Conservation (phyloP, 305 asterid genomes). For the Andrographis paniculata region DNA sequence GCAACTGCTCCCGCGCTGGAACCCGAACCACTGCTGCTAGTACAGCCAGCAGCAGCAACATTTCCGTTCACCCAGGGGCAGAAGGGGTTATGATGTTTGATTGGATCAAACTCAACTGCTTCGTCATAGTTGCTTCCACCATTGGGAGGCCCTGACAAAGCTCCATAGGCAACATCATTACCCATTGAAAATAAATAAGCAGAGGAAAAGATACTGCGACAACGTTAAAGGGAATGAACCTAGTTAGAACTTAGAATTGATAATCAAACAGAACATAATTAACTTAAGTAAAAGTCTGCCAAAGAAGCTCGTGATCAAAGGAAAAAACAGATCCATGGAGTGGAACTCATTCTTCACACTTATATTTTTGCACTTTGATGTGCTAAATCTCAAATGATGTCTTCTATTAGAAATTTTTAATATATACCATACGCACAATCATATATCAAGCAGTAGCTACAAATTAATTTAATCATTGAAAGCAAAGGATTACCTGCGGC, state of each 20-base stretch:
- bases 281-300: slow-evolving; percentile 7
- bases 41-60: slow-evolving; percentile 98
- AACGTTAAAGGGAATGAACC: neutral
- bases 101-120: slow-evolving; percentile 84
- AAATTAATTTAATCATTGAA: slow-evolving; percentile 6
- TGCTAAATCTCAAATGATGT: neutral
- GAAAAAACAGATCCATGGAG: slow-evolving; percentile 8
- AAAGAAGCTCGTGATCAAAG: slow-evolving; percentile 12
- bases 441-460: too few species aligned
- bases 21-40: slow-evolving; percentile 70
- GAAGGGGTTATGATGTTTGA: slow-evolving; percentile 81
- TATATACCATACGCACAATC: too few species aligned
- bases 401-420: too few species aligned
- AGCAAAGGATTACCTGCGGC: slow-evolving; percentile 17
- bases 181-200: slow-evolving; percentile 9
- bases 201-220: slow-evolving; percentile 12
- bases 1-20: slow-evolving; percentile 72
- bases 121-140: slow-evolving; percentile 95
- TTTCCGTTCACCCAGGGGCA: slow-evolving; percentile 99
- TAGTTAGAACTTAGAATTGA: too few species aligned
- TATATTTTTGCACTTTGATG: neutral
- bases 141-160: slow-evolving; percentile 64
- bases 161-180: slow-evolving; percentile 18
- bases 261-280: too few species aligned
- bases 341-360: neutral